Conservation (phyloP, 2,329 filamentous ascomycete genomes). For the Elsinoe perseae region DNA sequence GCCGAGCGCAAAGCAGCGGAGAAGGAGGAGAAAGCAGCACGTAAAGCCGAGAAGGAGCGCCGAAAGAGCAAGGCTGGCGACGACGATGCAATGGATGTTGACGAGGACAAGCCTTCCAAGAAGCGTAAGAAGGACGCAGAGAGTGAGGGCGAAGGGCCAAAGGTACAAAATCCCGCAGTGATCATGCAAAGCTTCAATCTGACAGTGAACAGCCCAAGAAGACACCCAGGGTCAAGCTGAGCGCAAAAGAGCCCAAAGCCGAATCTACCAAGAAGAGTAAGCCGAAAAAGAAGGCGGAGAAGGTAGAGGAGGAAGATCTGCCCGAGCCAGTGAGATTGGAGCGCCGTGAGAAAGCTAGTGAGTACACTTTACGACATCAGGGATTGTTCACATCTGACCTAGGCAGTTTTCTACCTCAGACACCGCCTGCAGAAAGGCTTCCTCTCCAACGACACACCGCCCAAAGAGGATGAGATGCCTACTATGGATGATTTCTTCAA, state of each 20-base stretch:
- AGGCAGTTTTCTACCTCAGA: slow-evolving; percentile 74
- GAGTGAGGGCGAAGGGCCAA: slow-evolving; percentile 62
- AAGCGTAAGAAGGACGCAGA: slow-evolving; percentile 73
- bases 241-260: slow-evolving; percentile 33
- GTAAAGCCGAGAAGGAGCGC: slow-evolving; percentile 48
- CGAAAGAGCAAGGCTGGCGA: slow-evolving; percentile 29
- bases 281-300: slow-evolving; percentile 28
- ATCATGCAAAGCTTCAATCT: slow-evolving; percentile 18
- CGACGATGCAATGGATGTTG: slow-evolving; percentile 29
- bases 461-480: slow-evolving; percentile 79
- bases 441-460: slow-evolving; percentile 71
- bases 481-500: slow-evolving; percentile 68
- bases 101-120: slow-evolving; percentile 55
- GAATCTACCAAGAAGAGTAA: slow-evolving; percentile 24
- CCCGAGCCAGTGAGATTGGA: slow-evolving; percentile 48
- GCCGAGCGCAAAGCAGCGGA: slow-evolving; percentile 32
- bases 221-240: slow-evolving; percentile 44
- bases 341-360: slow-evolving; percentile 53
- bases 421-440: slow-evolving; percentile 95
- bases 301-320: slow-evolving; percentile 43
- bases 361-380: slow-evolving; percentile 17
- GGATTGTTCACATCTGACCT: background rate
- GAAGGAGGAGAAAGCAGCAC: slow-evolving; percentile 38
- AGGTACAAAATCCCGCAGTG: slow-evolving; percentile 33
- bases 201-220: slow-evolving; percentile 38